Conservation (phyloP, 1,284 basidiomycete species). For the Naganishia sp. region DNA sequence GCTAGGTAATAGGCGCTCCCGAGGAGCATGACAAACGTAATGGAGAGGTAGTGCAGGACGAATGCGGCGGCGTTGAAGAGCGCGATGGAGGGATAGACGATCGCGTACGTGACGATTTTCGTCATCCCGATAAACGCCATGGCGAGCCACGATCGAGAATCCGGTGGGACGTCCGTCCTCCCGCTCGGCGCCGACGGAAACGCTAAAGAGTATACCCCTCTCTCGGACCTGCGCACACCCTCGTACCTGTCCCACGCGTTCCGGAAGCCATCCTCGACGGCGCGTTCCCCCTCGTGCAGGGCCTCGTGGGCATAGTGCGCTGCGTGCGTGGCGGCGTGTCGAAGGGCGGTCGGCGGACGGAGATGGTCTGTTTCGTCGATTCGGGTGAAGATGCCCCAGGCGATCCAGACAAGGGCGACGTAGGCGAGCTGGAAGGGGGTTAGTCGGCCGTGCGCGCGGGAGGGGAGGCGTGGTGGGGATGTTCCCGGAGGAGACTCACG, state of each 20-base stretch:
- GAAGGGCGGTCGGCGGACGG: conserved; percentile 4
- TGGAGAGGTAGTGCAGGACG: conserved; percentile 61
- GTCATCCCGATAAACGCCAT: background rate
- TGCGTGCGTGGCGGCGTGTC: conserved; percentile 2
- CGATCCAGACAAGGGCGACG: conserved; percentile 22
- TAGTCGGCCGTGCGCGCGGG: no score
- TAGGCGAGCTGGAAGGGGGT: conserved; percentile 1
- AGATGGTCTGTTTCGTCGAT: conserved; percentile 27
- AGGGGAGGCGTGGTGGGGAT: no score
- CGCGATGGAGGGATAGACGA: conserved; percentile 65
- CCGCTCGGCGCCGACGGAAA: conserved; percentile 1
- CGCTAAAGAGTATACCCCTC: conserved; percentile 13
- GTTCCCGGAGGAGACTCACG: no score
- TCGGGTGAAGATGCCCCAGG: conserved; percentile 23
- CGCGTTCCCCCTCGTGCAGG: conserved; percentile 14
- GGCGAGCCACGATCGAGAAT: conserved; percentile 1
- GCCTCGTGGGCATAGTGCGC: conserved; percentile 9
- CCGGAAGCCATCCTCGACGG: conserved; percentile 12
- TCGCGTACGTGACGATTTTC: conserved; percentile 5
- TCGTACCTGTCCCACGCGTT: conserved; percentile 19
- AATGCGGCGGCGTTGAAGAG: conserved; percentile 99
- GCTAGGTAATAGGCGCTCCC: conserved; percentile 21
- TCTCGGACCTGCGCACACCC: conserved; percentile 11
- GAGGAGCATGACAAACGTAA: conserved; percentile 23
- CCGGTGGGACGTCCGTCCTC: background rate